These are phyloP conservation scores for Phialophora macrospora DNA, from an alignment of 2,329 filamentous ascomycete species.

Conservation along the genomic window DNA sequence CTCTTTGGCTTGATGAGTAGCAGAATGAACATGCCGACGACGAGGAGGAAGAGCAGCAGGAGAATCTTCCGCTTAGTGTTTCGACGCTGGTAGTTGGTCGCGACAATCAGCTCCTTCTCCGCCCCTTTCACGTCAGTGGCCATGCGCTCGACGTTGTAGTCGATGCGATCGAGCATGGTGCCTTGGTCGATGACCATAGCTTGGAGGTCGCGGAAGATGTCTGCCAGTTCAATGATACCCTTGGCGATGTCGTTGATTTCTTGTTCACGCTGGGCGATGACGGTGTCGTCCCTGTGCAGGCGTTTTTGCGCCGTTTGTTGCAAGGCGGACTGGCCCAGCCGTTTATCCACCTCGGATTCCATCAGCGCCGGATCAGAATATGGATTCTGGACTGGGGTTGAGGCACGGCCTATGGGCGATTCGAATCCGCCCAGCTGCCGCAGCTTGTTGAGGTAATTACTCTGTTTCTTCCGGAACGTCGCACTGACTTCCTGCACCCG, in stretches of 20 bases:
- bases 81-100: slow-evolving; percentile 85
- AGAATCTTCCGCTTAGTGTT: slow-evolving; percentile 93
- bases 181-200: slow-evolving; percentile 93
- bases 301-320: slow-evolving; percentile 71
- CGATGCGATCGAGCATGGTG: slow-evolving; percentile 89
- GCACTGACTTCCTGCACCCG: slow-evolving; percentile 91
- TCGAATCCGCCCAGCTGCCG: slow-evolving; percentile 70
- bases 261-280: slow-evolving; percentile 87
- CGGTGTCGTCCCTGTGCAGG: slow-evolving; percentile 73
- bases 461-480: slow-evolving; percentile 94
- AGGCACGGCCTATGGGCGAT: slow-evolving; percentile 50
- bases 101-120: slow-evolving; percentile 78
- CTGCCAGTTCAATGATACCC: slow-evolving; percentile 94
- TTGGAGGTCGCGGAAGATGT: slow-evolving; percentile 95
- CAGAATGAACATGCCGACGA: slow-evolving; percentile 85
- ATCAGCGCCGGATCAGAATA: slow-evolving; percentile 86
- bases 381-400: slow-evolving; percentile 60
- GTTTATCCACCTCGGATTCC: slow-evolving; percentile 92
- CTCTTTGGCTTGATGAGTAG: slow-evolving; percentile 77
- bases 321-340: slow-evolving; percentile 86
- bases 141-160: slow-evolving; percentile 98
- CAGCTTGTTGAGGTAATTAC: slow-evolving; percentile 89
- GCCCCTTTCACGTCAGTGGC: slow-evolving; percentile 89
- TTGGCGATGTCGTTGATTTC: slow-evolving; percentile 98
- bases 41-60: slow-evolving; percentile 79